Base-by-base conservation (phyloP, 1,139 yeast genomes). In the Taphrina communis region DNA sequence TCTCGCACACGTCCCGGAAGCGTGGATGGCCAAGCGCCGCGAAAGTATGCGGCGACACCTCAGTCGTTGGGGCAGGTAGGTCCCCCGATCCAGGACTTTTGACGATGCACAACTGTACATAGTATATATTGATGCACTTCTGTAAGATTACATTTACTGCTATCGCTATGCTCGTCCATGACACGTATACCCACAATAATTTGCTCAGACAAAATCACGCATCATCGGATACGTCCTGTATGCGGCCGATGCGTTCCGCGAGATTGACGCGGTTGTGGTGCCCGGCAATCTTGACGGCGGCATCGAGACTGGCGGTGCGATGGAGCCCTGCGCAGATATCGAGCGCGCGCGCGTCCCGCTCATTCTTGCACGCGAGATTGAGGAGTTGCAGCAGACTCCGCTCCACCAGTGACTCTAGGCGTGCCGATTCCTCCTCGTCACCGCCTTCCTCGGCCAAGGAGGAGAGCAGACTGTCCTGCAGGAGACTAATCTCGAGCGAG, bases 231-330 rank as follows among this genome's bases (percentile, higher is more conserved):
- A 31, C 25, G 17, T 53, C 42, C 36, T 35, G 42, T 3, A 56
- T 41, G 17, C 62, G 39, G 19, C 62, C 62, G 17, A 93, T 87
- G 75, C 85, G 86, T 70, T 84, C 85, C 0, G 91, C 92, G 74
- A 94, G 80, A 8, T 83, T 81, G 51, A 83, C 79, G 76, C 88
- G 82, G 68, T 88, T 92, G 75, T 89, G 86, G 73, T 97, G 84
- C 74, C 89, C 89, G 0, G 97, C 90, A 70, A 94, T 89, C 78
- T 89, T 89, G 35, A 85, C 81, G 0, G 97, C 97, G 0, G 97
- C 97, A 70, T 84, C 84, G 72, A 93, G 80, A 6, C 97, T 96
- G 73, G 88, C 86, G 72, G 88, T 93, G 72, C 87, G 88, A 74
- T 86, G 85, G 74, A 94, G 82, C 75, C 89, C 85, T 73, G 82